Base-by-base conservation (phyloP, 2,329 filamentous ascomycete genomes). In the Coniochaeta hoffmannii region DNA sequence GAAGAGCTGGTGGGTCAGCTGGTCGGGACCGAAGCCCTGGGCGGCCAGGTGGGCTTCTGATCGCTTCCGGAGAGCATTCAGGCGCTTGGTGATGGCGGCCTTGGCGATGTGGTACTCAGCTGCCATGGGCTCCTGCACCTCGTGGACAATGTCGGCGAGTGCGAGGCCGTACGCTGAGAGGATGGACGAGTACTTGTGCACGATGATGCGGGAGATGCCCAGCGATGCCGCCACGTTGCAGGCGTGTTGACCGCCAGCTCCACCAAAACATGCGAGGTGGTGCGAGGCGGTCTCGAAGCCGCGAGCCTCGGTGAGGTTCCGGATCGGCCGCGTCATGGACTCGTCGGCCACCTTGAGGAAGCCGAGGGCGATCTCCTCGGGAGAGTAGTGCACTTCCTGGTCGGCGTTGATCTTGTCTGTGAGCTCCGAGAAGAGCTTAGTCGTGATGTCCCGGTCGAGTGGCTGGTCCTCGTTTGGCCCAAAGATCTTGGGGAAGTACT, bases 261-360 rank as follows among this genome's bases (percentile, higher is more conserved):
- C 54, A 24, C 54, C 54, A 28, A 55, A 55, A 31, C 44, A 41
- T 28, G 54, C 54, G 11, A 55, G 46, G 24, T 55, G 41, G 35
- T 65, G 63, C 10, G 59, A 59, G 11, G 50, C 55, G 4, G 62
- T 60, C 32, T 60, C 61, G 46, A 59, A 64, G 19, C 58, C 62
- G 26, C 61, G 49, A 11, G 85, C 86, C 69, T 90, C 86, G 0
- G 61, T 65, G 17, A 64, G 58, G 15, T 46, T 87, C 35, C 87
- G 78, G 58, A 92, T 91, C 0, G 88, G 88, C 31, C 87, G 75
- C 0, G 83, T 85, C 87, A 90, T 90, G 0, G 85, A 83, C 63
- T 87, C 86, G 58, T 90, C 89, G 4, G 87, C 86, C 49, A 90
- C 85, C 54, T 86, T 82, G 61, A 90, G 80, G 63, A 90, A 90